Evolutionary conservation across 2,329 filamentous ascomycete genomes (phyloP).

Genomic region (Pseudocercospora vitis): DNA sequence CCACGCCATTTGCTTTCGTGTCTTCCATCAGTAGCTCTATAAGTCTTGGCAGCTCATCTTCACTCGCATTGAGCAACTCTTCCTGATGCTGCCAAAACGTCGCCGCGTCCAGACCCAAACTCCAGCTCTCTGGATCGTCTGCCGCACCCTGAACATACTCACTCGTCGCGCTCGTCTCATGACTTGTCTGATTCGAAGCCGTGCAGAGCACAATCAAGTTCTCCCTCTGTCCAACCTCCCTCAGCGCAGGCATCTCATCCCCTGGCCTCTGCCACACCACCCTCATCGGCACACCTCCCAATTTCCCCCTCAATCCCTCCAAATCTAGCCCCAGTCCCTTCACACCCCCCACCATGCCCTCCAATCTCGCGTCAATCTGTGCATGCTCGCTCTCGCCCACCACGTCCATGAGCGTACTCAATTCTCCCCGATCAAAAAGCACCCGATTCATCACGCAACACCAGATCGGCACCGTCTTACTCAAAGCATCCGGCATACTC

Average conservation of each 20-base stretch:
- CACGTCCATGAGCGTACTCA: constrained; percentile 71
- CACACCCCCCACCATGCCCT: constrained; percentile 54
- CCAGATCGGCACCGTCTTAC: constrained; percentile 94
- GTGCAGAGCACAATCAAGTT: constrained; percentile 82
- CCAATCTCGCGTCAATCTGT: constrained; percentile 69
- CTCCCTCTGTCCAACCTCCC: constrained; percentile 40
- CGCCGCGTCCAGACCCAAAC: constrained; percentile 70
- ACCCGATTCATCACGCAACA: constrained; percentile 78
- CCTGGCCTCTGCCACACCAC: constrained; percentile 79
- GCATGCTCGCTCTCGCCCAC: constrained; percentile 74
- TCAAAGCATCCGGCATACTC: constrained; percentile 91
- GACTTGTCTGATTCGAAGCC: constrained; percentile 71
- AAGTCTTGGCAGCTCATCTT: constrained; percentile 61
- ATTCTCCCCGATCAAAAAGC: constrained; percentile 62
- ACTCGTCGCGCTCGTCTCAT: constrained; percentile 63
- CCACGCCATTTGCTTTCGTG: constrained; percentile 11
- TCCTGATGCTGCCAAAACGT: constrained; percentile 75
- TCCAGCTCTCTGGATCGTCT: constrained; percentile 95
- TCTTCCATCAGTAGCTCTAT: constrained; percentile 48
- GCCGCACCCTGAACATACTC: constrained; percentile 92
- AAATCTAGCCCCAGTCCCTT: constrained; percentile 63
- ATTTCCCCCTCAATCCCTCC: constrained; percentile 51
- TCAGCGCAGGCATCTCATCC: constrained; percentile 46
- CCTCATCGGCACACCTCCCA: constrained; percentile 68
- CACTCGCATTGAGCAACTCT: constrained; percentile 60